Evolutionary conservation across 352 stramenopile genomes (phyloP).

Genomic region (Globisporangium rhizosaccharum): DNA sequence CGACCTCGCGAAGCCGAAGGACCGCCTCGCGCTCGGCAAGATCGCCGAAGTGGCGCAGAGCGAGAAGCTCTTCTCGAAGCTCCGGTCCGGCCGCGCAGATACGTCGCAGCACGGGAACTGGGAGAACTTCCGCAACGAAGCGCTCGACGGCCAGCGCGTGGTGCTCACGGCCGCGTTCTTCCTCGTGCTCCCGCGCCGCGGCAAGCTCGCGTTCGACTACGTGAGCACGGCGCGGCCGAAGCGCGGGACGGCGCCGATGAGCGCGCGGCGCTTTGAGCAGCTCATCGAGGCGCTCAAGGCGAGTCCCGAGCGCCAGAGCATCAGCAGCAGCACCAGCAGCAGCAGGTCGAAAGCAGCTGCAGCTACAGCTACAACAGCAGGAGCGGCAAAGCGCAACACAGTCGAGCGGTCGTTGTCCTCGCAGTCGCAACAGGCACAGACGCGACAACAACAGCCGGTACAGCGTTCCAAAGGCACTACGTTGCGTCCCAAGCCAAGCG

Average conservation of each 20-base stretch:
- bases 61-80: slow-evolving; percentile 73
- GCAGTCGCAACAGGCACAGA: too few relatives aligned
- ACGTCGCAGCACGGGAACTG: slow-evolving; percentile 89
- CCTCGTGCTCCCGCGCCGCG: slow-evolving; percentile 51
- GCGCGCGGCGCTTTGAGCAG: slow-evolving; percentile 63
- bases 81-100: slow-evolving; percentile 46
- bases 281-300: slow-evolving; percentile 64
- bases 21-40: slow-evolving; percentile 67
- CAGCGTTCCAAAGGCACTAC: too few relatives aligned
- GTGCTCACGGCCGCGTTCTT: slow-evolving; percentile 79
- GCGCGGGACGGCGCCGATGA: slow-evolving; percentile 51
- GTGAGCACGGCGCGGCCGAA: slow-evolving; percentile 79
- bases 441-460: too few relatives aligned
- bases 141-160: slow-evolving; percentile 64
- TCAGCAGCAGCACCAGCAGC: slow-evolving; percentile 4
- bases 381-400: not conserved
- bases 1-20: slow-evolving; percentile 69
- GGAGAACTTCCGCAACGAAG: slow-evolving; percentile 91
- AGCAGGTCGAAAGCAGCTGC: not conserved
- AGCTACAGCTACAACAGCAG: not conserved
- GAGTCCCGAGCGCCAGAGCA: not conserved
- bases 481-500: too few relatives aligned
- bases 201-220: slow-evolving; percentile 88
- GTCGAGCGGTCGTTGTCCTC: too few relatives aligned
- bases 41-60: slow-evolving; percentile 81